These are phyloP conservation scores for Paecilomyces fulvus DNA, from an alignment of 2,329 filamentous ascomycete genomes.

Conservation along the genomic window DNA sequence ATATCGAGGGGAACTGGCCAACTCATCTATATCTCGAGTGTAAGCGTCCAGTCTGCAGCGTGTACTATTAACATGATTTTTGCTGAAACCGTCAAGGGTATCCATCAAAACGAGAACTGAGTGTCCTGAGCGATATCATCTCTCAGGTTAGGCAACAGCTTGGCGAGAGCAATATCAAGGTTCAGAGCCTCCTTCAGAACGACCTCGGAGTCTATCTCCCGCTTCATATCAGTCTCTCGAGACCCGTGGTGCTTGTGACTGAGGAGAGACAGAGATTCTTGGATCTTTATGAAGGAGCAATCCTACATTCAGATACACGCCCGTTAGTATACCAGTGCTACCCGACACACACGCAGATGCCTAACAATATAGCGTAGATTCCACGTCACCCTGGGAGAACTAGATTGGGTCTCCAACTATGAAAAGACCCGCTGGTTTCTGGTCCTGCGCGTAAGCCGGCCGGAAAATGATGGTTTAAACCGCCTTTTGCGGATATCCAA, in stretches of 20 bases:
- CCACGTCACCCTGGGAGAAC: slow-evolving; percentile 32
- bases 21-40: slow-evolving; percentile 91
- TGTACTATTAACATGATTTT: too few species aligned
- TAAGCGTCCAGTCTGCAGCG: too few species aligned
- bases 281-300: slow-evolving; percentile 39
- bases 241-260: slow-evolving; percentile 66
- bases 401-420: slow-evolving; percentile 60
- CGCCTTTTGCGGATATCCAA: slow-evolving; percentile 62
- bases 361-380: slow-evolving; percentile 35
- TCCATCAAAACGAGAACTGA: slow-evolving; percentile 28
- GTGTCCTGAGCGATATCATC: slow-evolving; percentile 22
- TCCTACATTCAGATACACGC: slow-evolving; percentile 36
- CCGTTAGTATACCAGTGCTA: slow-evolving; percentile 31
- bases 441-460: slow-evolving; percentile 55
- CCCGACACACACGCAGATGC: background rate
- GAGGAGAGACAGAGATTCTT: slow-evolving; percentile 64
- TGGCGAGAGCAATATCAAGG: slow-evolving; percentile 30
- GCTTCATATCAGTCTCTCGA: slow-evolving; percentile 83
- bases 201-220: slow-evolving; percentile 71
- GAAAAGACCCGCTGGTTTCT: slow-evolving; percentile 72
- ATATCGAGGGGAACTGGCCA: slow-evolving; percentile 85
- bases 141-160: slow-evolving; percentile 24
- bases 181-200: slow-evolving; percentile 65
- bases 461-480: slow-evolving; percentile 48
- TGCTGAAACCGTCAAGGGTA: slow-evolving; percentile 28